Percentiles rank a stretch among this genome's conserved stretches.
Evolutionary conservation across 2,329 filamentous ascomycete genomes (phyloP).

Genomic region (Chalaropsis ovoidea): DNA sequence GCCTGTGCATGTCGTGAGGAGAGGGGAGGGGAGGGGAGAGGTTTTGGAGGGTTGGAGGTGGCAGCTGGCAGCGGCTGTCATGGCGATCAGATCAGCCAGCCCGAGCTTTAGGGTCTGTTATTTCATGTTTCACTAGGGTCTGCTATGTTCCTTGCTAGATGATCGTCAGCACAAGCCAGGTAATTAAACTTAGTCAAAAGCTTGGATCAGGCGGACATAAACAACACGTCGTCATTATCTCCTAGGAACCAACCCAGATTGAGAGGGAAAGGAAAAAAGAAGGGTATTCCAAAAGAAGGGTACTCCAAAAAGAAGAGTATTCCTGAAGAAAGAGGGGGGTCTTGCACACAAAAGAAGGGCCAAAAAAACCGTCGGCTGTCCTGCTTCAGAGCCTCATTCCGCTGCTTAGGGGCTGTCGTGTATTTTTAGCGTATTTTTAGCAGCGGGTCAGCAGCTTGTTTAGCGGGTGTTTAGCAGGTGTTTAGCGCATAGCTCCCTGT

Average conservation of each 20-base stretch:
- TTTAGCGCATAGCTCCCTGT: too few relatives aligned
- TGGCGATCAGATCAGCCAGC: too few relatives aligned
- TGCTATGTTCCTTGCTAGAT: neutral
- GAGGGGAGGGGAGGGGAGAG: neutral
- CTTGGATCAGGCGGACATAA: neutral
- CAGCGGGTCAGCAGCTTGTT: neutral
- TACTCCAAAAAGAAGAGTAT: too few relatives aligned
- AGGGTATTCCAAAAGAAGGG: too few relatives aligned
- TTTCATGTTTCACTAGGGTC: neutral
- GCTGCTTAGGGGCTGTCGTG: neutral
- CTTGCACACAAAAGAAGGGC: too few relatives aligned
- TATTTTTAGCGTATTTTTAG: neutral
- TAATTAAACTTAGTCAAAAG: neutral
- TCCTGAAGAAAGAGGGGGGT: too few relatives aligned
- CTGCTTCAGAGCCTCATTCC: too few relatives aligned
- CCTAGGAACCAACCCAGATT: neutral
- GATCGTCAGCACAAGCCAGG: neutral
- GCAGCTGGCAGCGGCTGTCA: neutral
- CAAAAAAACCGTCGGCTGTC: too few relatives aligned
- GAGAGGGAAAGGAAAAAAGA: neutral
- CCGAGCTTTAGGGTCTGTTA: neutral
- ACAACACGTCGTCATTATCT: neutral
- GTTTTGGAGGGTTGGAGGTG: neutral
- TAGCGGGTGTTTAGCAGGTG: too few relatives aligned
- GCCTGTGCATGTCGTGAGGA: constrained; percentile 23